Conservation (phyloP, 2,329 filamentous ascomycete species). For the Byssochlamys sp. region DNA sequence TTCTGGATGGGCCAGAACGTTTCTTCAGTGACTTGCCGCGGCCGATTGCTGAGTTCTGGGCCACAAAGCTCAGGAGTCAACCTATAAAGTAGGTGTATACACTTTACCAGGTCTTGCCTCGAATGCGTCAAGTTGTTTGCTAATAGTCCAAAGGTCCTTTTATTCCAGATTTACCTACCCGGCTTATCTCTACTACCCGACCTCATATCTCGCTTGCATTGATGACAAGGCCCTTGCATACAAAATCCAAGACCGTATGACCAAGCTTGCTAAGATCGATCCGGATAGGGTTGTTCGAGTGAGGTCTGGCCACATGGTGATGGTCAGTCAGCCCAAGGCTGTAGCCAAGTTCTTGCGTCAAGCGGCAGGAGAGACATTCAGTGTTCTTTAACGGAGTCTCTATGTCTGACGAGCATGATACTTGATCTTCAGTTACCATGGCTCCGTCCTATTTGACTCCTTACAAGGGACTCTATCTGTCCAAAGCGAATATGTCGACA, state of each 20-base stretch:
- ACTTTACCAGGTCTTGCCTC: not conserved
- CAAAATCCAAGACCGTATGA: conserved; percentile 5
- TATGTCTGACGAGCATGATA: not conserved
- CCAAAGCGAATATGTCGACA: no score
- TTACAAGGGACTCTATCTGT: no score
- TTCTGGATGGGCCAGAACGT: conserved; percentile 2
- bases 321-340: conserved; percentile 4
- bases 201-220: conserved; percentile 6
- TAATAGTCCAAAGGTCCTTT: conserved; percentile 2
- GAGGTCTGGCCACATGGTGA: conserved; percentile 4
- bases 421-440: no score
- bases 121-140: not conserved
- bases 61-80: conserved; percentile 1
- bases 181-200: conserved; percentile 6
- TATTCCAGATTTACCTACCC: conserved; percentile 6
- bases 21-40: conserved; percentile 5
- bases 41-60: conserved; percentile 1
- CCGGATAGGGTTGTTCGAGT: not conserved
- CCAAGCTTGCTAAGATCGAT: conserved; percentile 1
- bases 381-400: not conserved
- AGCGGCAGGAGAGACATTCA: conserved; percentile 3
- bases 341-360: conserved; percentile 4
- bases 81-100: not conserved
- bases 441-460: no score
- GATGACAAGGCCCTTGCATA: conserved; percentile 2